Evolutionary conservation across 139 green algal species (phyloP).

Genomic region (Chlamydomonas asymmetrica): DNA sequence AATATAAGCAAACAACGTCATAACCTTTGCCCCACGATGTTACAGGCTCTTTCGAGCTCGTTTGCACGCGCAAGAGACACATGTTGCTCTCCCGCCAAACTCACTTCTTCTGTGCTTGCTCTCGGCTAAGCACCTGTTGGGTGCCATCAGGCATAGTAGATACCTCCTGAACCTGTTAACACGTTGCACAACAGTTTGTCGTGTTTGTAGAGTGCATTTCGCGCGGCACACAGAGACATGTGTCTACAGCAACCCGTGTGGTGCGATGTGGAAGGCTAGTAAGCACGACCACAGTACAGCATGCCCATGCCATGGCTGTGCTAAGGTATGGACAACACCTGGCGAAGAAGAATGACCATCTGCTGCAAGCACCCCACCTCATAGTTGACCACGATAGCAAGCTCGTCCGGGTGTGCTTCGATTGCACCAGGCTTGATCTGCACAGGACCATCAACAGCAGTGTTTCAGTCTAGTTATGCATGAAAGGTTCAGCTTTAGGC

Average conservation of each 20-base stretch:
- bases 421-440: slow-evolving; percentile 60
- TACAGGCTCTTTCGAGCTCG: neutral
- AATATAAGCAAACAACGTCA: neutral
- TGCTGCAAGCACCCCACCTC: slow-evolving; percentile 35
- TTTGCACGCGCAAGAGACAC: neutral
- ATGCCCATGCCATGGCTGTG: too few relatives aligned
- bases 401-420: slow-evolving; percentile 45
- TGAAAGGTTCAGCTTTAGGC: too few relatives aligned
- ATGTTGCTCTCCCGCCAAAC: neutral
- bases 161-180: neutral
- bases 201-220: neutral
- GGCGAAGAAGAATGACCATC: too few relatives aligned
- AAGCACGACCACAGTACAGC: neutral
- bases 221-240: neutral
- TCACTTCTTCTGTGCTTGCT: slow-evolving; percentile 53
- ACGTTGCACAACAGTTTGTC: too few relatives aligned
- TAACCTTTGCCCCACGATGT: neutral
- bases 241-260: neutral
- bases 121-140: slow-evolving; percentile 38
- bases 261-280: neutral
- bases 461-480: too few relatives aligned
- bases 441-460: too few relatives aligned
- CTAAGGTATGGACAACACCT: too few relatives aligned
- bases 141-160: slow-evolving; percentile 30
- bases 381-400: slow-evolving; percentile 56